phyloP scores from a whole-genome alignment of 2,329 filamentous ascomycete species.

The Anthostomella pinea region DNA sequence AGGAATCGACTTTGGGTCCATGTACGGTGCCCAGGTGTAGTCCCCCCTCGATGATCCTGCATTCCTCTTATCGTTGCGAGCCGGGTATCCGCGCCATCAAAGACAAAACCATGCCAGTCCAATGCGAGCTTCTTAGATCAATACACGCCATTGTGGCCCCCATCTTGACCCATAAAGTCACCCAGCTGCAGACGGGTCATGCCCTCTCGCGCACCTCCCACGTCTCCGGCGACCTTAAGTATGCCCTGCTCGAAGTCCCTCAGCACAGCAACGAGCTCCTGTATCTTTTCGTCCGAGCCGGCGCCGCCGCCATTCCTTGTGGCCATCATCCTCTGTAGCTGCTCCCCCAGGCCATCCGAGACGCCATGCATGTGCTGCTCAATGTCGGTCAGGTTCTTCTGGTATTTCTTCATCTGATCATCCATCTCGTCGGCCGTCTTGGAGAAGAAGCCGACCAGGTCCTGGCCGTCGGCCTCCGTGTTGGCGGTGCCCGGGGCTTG shows the following conservation, averaged over 20 bases:
- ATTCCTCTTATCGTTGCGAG: conserved; percentile 7
- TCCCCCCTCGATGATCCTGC: too few species aligned
- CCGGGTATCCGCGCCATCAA: conserved; percentile 26
- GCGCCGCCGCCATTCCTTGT: conserved; percentile 35
- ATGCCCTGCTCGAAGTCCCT: conserved; percentile 65
- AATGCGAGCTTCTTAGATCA: conserved; percentile 14
- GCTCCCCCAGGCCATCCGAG: conserved; percentile 57
- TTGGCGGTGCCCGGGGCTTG: conserved; percentile 41
- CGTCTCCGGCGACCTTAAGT: conserved; percentile 58
- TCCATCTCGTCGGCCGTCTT: conserved; percentile 61
- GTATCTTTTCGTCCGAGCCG: conserved; percentile 43
- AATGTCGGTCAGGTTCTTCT: conserved; percentile 59
- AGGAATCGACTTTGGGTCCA: too few species aligned
- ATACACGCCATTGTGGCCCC: conserved; percentile 27
- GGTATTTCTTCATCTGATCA: conserved; percentile 54
- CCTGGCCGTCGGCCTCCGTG: conserved; percentile 50
- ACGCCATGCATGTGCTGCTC: conserved; percentile 63
- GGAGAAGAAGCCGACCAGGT: conserved; percentile 63
- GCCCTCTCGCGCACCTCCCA: conserved; percentile 58
- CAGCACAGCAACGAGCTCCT: conserved; percentile 56
- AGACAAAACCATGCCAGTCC: conserved; percentile 9
- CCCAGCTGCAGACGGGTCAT: conserved; percentile 57
- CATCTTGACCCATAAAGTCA: conserved; percentile 37
- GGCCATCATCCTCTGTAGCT: conserved; percentile 54
- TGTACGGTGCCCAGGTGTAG: too few species aligned